Evolutionary conservation across 2,329 filamentous ascomycete species (phyloP).

Genomic region (Paraphoma sp.): DNA sequence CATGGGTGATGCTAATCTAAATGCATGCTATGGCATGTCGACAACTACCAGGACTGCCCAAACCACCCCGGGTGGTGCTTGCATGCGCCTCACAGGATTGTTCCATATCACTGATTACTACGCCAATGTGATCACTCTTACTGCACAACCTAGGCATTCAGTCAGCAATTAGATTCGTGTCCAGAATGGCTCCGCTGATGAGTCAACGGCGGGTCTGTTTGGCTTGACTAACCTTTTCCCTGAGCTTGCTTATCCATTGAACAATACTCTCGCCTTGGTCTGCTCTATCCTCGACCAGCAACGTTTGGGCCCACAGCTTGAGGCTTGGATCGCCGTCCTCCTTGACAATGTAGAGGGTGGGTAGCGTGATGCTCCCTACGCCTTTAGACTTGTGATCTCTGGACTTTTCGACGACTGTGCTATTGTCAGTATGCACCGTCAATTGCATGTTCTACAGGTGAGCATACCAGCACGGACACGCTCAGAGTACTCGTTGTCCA

Average conservation of each 20-base stretch:
- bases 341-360: conserved; percentile 89
- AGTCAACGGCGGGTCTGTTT: conserved; percentile 19
- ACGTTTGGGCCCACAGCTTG: conserved; percentile 94
- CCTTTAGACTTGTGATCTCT: conserved; percentile 84
- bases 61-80: neutral
- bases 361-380: conserved; percentile 90
- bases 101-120: neutral
- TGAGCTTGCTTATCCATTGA: conserved; percentile 89
- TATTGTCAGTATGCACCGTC: conserved; percentile 5
- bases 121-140: conserved; percentile 21
- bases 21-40: neutral
- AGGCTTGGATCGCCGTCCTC: conserved; percentile 96
- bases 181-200: conserved; percentile 30
- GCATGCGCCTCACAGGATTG: neutral
- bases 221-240: conserved; percentile 80
- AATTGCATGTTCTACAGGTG: neutral
- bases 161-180: conserved; percentile 19
- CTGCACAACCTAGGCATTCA: conserved; percentile 43
- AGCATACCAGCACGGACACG: conserved; percentile 67
- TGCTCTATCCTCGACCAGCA: conserved; percentile 92
- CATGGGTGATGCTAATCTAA: neutral
- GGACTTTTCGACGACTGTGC: conserved; percentile 87
- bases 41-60: conserved; percentile 6
- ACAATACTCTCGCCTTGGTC: conserved; percentile 92
- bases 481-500: conserved; percentile 97